Evolutionary conservation across 495 filamentous ascomycete genomes (phyloP).

Genomic region (Xylaria castorea): DNA sequence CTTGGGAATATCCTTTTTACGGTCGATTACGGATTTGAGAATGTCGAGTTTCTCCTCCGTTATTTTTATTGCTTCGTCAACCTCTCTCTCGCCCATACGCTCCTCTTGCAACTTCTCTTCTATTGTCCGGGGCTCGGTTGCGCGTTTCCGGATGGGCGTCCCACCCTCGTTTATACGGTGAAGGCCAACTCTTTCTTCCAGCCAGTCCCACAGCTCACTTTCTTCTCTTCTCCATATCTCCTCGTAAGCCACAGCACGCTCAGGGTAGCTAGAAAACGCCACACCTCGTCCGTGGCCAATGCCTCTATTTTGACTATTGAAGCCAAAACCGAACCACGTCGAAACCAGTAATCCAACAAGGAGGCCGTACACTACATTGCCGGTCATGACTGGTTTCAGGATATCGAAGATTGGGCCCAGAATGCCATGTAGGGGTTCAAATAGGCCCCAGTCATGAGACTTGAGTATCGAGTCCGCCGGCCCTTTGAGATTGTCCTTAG

Average conservation of each 20-base stretch:
- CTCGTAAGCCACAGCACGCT: conserved; percentile 85
- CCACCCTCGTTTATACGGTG: conserved; percentile 63
- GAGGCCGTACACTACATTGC: conserved; percentile 70
- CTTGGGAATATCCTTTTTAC: conserved; percentile 51
- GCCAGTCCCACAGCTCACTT: conserved; percentile 92
- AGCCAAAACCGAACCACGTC: conserved; percentile 60
- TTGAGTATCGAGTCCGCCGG: conserved; percentile 53
- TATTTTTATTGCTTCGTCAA: conserved; percentile 82
- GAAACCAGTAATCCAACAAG: conserved; percentile 65
- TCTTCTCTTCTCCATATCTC: conserved; percentile 93
- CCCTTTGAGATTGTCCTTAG: conserved; percentile 49
- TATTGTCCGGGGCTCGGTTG: conserved; percentile 54
- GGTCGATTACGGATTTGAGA: conserved; percentile 73
- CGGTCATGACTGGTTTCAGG: conserved; percentile 70
- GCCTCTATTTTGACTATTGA: conserved; percentile 44
- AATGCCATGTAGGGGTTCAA: conserved; percentile 76
- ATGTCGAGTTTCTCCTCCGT: conserved; percentile 82
- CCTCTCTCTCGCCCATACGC: conserved; percentile 78
- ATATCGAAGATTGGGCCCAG: conserved; percentile 76
- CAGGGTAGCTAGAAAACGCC: conserved; percentile 57
- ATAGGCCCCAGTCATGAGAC: conserved; percentile 71
- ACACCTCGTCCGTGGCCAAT: conserved; percentile 44
- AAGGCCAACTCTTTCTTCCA: conserved; percentile 85
- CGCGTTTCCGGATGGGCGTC: conserved; percentile 44
- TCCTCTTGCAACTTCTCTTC: conserved; percentile 67